Evolutionary conservation across 306 rosid genomes (phyloP).

Genomic region (Arachis hypogaea): DNA sequence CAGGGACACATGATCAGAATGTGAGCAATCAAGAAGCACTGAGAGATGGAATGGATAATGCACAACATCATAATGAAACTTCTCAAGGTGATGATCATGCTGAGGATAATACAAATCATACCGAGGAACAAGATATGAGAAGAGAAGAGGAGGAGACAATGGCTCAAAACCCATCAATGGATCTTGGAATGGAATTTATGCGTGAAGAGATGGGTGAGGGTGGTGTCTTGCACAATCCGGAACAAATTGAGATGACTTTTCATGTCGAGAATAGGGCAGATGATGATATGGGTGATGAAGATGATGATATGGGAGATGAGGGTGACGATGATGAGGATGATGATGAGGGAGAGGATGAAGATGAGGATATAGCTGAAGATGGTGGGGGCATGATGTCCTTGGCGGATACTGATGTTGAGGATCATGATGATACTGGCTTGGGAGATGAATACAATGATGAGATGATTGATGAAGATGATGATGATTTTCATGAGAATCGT

Average conservation of each 20-base stretch:
- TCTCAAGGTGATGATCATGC: conserved; percentile 59
- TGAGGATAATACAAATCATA: conserved; percentile 49
- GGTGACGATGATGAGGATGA: conserved; percentile 98
- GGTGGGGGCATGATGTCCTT: conserved; percentile 92
- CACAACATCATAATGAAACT: conserved; percentile 58
- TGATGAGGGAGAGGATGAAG: conserved; percentile 93
- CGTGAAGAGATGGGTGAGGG: conserved; percentile 87
- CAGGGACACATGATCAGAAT: conserved; percentile 59
- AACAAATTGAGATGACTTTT: conserved; percentile 86
- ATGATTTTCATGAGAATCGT: conserved; percentile 92
- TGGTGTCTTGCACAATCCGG: conserved; percentile 68
- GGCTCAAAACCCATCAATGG: conserved; percentile 68
- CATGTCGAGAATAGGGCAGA: conserved; percentile 88
- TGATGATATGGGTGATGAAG: conserved; percentile 97
- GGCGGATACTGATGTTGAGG: conserved; percentile 94
- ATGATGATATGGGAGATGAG: conserved; percentile 98
- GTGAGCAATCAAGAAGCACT: conserved; percentile 59
- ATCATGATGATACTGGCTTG: conserved; percentile 89
- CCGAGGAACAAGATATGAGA: conserved; percentile 76
- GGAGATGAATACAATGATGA: conserved; percentile 93
- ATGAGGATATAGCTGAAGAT: conserved; percentile 94
- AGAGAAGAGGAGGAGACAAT: conserved; percentile 68
- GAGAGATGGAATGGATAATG: conserved; percentile 54
- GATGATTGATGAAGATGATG: conserved; percentile 94
- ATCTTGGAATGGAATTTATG: conserved; percentile 89